These are phyloP conservation scores for Yueomyces sp. DNA, from an alignment of 805 yeast species.

Conservation along the genomic window DNA sequence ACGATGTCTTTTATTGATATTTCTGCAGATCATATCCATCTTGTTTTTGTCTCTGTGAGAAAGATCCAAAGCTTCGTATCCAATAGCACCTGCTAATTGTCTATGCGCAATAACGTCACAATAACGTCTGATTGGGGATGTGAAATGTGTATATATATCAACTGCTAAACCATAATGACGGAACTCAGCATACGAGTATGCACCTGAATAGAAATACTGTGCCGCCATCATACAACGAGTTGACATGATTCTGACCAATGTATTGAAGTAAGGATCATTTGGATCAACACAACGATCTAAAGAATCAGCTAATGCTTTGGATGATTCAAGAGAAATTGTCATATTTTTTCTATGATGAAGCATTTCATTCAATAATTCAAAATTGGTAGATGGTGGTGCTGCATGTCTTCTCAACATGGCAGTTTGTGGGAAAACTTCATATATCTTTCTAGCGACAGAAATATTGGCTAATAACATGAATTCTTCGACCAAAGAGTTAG, in stretches of 20 bases:
- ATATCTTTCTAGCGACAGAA: constrained; percentile 86
- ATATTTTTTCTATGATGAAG: constrained; percentile 65
- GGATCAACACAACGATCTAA: constrained; percentile 78
- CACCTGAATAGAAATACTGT: constrained; percentile 88
- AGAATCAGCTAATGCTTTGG: constrained; percentile 87
- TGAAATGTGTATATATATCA: constrained; percentile 94
- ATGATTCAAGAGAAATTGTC: constrained; percentile 67
- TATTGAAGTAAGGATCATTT: constrained; percentile 81
- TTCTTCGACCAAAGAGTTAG: constrained; percentile 94
- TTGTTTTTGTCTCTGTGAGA: constrained; percentile 78
- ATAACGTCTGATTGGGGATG: constrained; percentile 95
- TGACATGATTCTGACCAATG: constrained; percentile 88
- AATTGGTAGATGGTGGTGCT: constrained; percentile 91
- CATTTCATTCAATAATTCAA: constrained; percentile 83
- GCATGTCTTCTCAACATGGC: constrained; percentile 98
- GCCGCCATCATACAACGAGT: constrained; percentile 99
- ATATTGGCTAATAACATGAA: constrained; percentile 96
- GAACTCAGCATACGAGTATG: constrained; percentile 80
- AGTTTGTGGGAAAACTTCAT: constrained; percentile 89
- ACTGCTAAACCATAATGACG: constrained; percentile 95
- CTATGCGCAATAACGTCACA: constrained; percentile 97
- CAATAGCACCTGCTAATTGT: constrained; percentile 96
- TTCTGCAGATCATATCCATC: constrained; percentile 79
- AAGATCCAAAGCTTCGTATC: constrained; percentile 71
- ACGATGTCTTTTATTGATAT: constrained; percentile 87